phyloP scores from a whole-genome alignment of 2,329 filamentous ascomycete species.

The Aureobasidium leucospermi region DNA sequence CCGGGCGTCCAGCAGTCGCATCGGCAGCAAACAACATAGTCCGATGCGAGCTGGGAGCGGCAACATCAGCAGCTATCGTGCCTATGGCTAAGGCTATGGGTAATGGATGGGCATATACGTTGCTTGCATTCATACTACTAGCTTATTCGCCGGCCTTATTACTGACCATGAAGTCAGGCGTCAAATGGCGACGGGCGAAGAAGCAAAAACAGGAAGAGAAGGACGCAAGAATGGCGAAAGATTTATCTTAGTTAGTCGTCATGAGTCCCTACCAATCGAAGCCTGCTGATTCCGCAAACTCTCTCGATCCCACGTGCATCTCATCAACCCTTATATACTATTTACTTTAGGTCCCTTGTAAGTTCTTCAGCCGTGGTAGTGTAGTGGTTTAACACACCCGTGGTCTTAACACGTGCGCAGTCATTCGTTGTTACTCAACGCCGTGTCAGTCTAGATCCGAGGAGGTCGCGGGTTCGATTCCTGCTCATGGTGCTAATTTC shows the following conservation, averaged over 20 bases:
- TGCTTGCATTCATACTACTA: conserved; percentile 25
- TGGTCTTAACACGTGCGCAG: too few species aligned
- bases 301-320: too few species aligned
- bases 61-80: conserved; percentile 31
- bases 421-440: too few species aligned
- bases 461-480: too few species aligned
- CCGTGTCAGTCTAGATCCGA: too few species aligned
- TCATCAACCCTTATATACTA: too few species aligned
- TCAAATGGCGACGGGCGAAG: conserved; percentile 24
- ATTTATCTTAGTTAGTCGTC: neutral
- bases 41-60: conserved; percentile 38
- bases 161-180: conserved; percentile 21
- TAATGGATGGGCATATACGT: conserved; percentile 36
- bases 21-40: conserved; percentile 39
- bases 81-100: conserved; percentile 34
- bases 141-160: conserved; percentile 18
- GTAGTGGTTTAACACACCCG: too few species aligned
- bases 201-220: conserved; percentile 18
- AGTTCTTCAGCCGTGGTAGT: too few species aligned
- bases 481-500: too few species aligned
- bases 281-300: too few species aligned
- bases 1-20: conserved; percentile 33
- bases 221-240: neutral
- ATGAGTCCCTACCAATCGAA: too few species aligned
- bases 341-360: too few species aligned